phyloP scores from a whole-genome alignment of 176 grass and related monocot genomes.

The Eragrostis nindensis region DNA sequence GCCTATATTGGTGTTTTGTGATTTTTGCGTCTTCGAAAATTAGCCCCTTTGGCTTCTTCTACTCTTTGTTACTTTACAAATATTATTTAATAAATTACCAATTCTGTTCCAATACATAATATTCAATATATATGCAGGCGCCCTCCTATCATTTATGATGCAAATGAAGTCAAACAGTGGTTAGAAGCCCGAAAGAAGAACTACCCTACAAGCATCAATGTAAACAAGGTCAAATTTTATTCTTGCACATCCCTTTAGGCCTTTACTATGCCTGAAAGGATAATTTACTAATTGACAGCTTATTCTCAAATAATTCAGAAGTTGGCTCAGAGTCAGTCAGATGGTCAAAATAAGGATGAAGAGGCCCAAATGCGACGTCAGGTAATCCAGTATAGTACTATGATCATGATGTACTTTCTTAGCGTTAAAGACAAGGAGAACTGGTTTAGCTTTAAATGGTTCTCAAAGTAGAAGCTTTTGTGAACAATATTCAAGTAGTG shows the following conservation, averaged over 20 bases:
- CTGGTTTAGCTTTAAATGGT: conserved; percentile 30
- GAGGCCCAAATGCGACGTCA: conserved; percentile 61
- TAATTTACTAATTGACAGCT: conserved; percentile 28
- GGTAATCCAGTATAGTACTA: conserved; percentile 51
- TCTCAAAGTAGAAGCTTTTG: conserved; percentile 32
- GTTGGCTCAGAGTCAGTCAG: conserved; percentile 37
- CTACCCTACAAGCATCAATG: conserved; percentile 67
- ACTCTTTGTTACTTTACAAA: background rate
- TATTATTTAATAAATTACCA: background rate
- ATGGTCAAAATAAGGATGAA: conserved; percentile 50
- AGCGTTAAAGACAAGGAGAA: conserved; percentile 5
- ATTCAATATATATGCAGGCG: conserved; percentile 50
- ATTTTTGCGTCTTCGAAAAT: background rate
- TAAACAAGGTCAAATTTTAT: conserved; percentile 58
- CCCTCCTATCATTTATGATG: conserved; percentile 56
- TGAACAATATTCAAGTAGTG: conserved; percentile 3
- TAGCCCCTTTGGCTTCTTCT: background rate
- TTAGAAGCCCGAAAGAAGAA: conserved; percentile 83
- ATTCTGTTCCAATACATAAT: background rate
- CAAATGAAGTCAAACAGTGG: conserved; percentile 90
- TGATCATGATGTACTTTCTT: background rate
- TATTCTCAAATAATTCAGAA: conserved; percentile 61
- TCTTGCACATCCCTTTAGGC: conserved; percentile 17
- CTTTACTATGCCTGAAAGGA: conserved; percentile 4
- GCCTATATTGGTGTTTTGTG: background rate